Conservation (phyloP, 208 protist species). For the Trypanosoma theileri region DNA sequence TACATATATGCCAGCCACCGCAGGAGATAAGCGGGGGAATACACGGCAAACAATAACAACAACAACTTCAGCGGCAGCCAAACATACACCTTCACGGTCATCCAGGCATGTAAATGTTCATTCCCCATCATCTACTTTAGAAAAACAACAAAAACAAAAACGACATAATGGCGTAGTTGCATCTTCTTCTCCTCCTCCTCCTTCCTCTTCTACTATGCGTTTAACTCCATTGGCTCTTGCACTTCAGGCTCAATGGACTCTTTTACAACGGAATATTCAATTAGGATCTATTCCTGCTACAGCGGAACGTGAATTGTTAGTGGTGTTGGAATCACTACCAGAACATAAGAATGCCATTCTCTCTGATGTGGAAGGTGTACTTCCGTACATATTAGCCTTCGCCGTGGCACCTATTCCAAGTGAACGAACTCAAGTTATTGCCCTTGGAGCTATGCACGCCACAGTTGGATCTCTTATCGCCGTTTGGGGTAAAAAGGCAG, state of each 20-base stretch:
- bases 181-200: too few species aligned
- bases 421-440: conserved; percentile 51
- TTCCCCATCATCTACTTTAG: too few species aligned
- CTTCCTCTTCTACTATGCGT: too few species aligned
- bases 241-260: conserved; percentile 49
- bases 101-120: too few species aligned
- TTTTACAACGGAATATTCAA: conserved; percentile 42
- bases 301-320: conserved; percentile 41
- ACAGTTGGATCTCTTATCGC: conserved; percentile 31
- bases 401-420: conserved; percentile 57
- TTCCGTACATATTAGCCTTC: conserved; percentile 70
- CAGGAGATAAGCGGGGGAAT: conserved; percentile 1
- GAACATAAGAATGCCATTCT: conserved; percentile 35
- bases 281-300: conserved; percentile 1
- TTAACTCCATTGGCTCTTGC: conserved; percentile 40
- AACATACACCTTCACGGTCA: too few species aligned
- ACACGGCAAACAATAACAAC: not conserved
- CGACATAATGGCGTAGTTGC: too few species aligned
- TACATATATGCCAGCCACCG: not conserved
- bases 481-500: conserved; percentile 31
- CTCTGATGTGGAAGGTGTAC: conserved; percentile 39
- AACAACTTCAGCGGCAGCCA: not conserved
- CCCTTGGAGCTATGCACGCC: conserved; percentile 52
- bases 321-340: conserved; percentile 33
- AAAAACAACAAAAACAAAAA: too few species aligned